A percentile compares a stretch with the other conserved stretches of the same genome.
phyloP scores from a whole-genome alignment of 257 asterid species.

The Leonotis leonurus region DNA sequence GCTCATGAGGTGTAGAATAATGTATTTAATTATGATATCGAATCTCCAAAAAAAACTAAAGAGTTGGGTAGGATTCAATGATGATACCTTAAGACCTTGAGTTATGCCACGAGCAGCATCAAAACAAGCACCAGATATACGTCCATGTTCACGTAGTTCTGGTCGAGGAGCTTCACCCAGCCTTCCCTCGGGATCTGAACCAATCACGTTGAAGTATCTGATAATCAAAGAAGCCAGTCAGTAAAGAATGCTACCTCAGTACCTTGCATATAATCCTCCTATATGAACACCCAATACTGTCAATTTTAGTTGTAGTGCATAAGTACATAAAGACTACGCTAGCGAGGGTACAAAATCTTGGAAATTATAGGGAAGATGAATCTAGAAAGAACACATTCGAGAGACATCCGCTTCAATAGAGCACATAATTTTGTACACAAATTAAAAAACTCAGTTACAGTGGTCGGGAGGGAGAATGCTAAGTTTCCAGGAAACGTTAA shows the following conservation, averaged over 20 bases:
- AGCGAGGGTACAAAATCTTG: not conserved
- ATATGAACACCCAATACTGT: too few species aligned
- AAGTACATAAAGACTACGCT: not conserved
- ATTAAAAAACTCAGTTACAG: too few species aligned
- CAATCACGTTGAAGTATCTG: constrained; percentile 93
- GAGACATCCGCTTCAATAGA: not conserved
- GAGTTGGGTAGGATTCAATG: not conserved
- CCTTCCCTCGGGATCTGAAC: constrained; percentile 91
- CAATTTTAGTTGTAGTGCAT: too few species aligned
- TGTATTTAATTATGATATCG: not conserved
- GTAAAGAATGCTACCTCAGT: too few species aligned
- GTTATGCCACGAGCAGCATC: constrained; percentile 92
- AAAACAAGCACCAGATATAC: constrained; percentile 90
- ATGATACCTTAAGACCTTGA: constrained; percentile 68
- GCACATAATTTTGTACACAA: not conserved
- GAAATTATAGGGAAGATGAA: not conserved
- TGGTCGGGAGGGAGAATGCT: too few species aligned
- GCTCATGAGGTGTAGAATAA: not conserved
- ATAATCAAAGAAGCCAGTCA: not conserved
- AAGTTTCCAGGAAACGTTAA: not conserved
- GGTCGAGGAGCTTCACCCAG: constrained; percentile 96
- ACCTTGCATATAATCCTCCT: too few species aligned
- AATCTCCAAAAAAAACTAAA: too few species aligned
- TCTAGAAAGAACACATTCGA: not conserved
- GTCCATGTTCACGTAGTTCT: constrained; percentile 84